These are phyloP conservation scores for Luffa acutangula DNA, from an alignment of 306 rosid species.

Conservation along the genomic window DNA sequence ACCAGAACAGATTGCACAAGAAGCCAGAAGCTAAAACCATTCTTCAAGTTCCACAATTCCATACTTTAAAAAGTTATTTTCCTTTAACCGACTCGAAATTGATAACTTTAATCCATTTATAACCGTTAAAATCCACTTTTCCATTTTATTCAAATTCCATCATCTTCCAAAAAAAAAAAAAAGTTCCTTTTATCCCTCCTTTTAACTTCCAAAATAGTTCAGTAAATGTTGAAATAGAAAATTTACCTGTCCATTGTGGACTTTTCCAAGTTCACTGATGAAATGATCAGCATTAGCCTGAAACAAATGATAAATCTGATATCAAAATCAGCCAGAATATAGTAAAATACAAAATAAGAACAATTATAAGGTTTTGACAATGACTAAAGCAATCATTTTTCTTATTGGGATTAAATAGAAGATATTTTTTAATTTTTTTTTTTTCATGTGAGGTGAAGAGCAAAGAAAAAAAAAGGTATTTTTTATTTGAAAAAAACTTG, in stretches of 20 bases:
- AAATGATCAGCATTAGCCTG: neutral
- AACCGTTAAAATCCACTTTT: neutral
- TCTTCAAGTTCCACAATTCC: neutral
- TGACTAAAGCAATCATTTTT: neutral
- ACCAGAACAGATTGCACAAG: neutral
- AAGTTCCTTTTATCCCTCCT: neutral
- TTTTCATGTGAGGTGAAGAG: neutral
- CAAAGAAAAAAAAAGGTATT: neutral
- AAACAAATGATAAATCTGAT: neutral
- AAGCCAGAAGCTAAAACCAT: neutral
- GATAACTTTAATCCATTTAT: neutral
- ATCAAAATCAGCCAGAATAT: neutral
- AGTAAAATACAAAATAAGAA: neutral
- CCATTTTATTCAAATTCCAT: neutral
- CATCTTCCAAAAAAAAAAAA: neutral
- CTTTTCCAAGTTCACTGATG: neutral
- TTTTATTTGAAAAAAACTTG: too few species aligned
- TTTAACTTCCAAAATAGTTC: neutral
- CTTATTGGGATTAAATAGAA: neutral
- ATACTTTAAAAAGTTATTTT: neutral
- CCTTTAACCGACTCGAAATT: neutral
- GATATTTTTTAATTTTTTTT: neutral
- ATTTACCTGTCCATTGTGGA: neutral
- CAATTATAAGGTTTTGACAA: neutral
- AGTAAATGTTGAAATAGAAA: neutral